Percentiles rank a stretch among this genome's conserved stretches.
Evolutionary conservation across 2,329 filamentous ascomycete genomes (phyloP).

Genomic region (Mycocentrospora acerina): DNA sequence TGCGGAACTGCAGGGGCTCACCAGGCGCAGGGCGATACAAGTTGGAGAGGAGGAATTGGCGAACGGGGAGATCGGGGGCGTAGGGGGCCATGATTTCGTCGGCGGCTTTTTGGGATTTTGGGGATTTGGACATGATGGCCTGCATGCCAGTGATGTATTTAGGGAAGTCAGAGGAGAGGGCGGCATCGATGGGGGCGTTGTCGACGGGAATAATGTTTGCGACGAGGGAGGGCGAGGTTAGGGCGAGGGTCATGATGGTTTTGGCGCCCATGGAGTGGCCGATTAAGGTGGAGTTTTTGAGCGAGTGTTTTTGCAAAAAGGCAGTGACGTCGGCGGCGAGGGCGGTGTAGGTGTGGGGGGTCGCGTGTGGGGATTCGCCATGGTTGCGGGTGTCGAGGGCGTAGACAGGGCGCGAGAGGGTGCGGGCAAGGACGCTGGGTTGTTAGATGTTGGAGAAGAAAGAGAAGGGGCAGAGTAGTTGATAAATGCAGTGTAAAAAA

Average conservation of each 20-base stretch:
- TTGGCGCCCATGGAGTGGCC: conserved; percentile 98
- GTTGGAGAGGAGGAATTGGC: conserved; percentile 91
- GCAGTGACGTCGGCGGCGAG: conserved; percentile 82
- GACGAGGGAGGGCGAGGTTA: conserved; percentile 68
- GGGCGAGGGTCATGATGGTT: conserved; percentile 82
- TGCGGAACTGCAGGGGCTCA: conserved; percentile 68
- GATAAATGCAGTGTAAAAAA: no score
- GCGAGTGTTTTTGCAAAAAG: conserved; percentile 77
- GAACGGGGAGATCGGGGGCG: conserved; percentile 72
- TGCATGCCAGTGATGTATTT: conserved; percentile 85
- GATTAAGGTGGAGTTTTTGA: conserved; percentile 70
- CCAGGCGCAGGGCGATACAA: conserved; percentile 59
- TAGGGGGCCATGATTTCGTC: conserved; percentile 75
- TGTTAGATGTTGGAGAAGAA: background rate
- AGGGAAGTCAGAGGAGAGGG: conserved; percentile 71
- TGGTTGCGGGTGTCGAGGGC: conserved; percentile 90
- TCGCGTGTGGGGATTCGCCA: conserved; percentile 80
- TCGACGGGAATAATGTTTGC: conserved; percentile 79
- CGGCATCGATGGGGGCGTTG: conserved; percentile 84
- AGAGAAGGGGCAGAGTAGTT: background rate
- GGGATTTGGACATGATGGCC: conserved; percentile 68
- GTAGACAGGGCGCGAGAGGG: conserved; percentile 79
- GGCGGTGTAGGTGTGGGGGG: conserved; percentile 73
- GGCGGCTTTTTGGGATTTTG: conserved; percentile 73
- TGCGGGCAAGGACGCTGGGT: conserved; percentile 72